These are phyloP conservation scores for Trichopus zeylanicus DNA, from an alignment of 116 monocot species.

Conservation along the genomic window DNA sequence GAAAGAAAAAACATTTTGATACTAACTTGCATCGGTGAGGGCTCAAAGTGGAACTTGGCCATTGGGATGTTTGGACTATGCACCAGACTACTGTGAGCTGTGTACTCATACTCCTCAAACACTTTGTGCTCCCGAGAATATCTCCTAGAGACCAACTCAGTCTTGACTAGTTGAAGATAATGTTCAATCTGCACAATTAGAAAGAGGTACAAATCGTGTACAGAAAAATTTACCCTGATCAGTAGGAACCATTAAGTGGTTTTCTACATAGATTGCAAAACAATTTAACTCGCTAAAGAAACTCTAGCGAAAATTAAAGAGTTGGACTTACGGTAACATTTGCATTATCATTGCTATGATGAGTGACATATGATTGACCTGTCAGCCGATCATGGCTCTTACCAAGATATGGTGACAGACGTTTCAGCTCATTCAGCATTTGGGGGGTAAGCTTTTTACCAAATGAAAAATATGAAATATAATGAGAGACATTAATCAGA, in stretches of 20 bases:
- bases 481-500: slow-evolving; percentile 86
- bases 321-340: slow-evolving; percentile 66
- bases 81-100: slow-evolving; percentile 89
- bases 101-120: slow-evolving; percentile 92
- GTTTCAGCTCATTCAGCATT: slow-evolving; percentile 55
- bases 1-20: background rate
- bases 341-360: slow-evolving; percentile 42
- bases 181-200: slow-evolving; percentile 74
- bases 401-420: slow-evolving; percentile 64
- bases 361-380: slow-evolving; percentile 53
- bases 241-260: no score
- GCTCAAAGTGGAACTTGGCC: slow-evolving; percentile 91
- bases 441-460: slow-evolving; percentile 52
- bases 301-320: background rate
- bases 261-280: no score
- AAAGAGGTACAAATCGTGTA: background rate
- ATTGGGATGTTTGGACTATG: slow-evolving; percentile 72
- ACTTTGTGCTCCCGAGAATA: slow-evolving; percentile 41
- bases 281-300: background rate
- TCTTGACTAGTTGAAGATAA: slow-evolving; percentile 89
- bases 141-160: slow-evolving; percentile 54
- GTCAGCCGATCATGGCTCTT: slow-evolving; percentile 65
- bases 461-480: slow-evolving; percentile 79
- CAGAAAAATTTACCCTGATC: background rate
- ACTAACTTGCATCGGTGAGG: slow-evolving; percentile 89